These are phyloP conservation scores for Cephaloascus albidus DNA, from an alignment of 805 yeast species.

Conservation along the genomic window DNA sequence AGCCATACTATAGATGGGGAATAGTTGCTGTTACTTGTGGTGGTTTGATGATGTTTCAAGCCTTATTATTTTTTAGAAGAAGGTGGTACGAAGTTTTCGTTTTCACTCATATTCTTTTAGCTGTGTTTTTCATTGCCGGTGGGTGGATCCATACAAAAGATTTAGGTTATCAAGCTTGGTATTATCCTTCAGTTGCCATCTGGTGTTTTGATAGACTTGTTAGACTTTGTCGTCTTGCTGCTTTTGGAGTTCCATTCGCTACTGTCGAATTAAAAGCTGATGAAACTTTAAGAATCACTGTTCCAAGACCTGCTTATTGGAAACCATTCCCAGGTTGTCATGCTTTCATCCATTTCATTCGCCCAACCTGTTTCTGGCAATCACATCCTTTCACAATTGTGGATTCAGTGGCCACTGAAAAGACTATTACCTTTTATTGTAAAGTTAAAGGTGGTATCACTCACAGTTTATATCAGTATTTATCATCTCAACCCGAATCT, in stretches of 20 bases:
- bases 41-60: conserved; percentile 24
- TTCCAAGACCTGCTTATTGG: conserved; percentile 47
- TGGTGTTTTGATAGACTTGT: conserved; percentile 26
- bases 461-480: conserved; percentile 20
- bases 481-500: conserved; percentile 18
- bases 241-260: conserved; percentile 31
- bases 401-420: conserved; percentile 28
- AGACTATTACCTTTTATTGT: conserved; percentile 35
- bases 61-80: conserved; percentile 22
- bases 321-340: conserved; percentile 52
- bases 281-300: conserved; percentile 38
- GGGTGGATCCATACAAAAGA: conserved; percentile 24
- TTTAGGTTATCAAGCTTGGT: conserved; percentile 5
- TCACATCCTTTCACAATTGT: conserved; percentile 61
- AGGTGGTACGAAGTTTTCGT: conserved; percentile 26
- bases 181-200: conserved; percentile 18
- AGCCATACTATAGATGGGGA: conserved; percentile 18
- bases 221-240: conserved; percentile 17
- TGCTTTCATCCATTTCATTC: conserved; percentile 44
- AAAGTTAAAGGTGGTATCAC: conserved; percentile 50
- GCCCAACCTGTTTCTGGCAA: conserved; percentile 43
- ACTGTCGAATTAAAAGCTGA: conserved; percentile 28
- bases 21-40: conserved; percentile 20
- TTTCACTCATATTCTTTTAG: conserved; percentile 21
- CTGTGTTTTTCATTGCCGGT: conserved; percentile 21